phyloP scores from a whole-genome alignment of 2,329 filamentous ascomycete genomes.

The Cladophialophora bantiana region DNA sequence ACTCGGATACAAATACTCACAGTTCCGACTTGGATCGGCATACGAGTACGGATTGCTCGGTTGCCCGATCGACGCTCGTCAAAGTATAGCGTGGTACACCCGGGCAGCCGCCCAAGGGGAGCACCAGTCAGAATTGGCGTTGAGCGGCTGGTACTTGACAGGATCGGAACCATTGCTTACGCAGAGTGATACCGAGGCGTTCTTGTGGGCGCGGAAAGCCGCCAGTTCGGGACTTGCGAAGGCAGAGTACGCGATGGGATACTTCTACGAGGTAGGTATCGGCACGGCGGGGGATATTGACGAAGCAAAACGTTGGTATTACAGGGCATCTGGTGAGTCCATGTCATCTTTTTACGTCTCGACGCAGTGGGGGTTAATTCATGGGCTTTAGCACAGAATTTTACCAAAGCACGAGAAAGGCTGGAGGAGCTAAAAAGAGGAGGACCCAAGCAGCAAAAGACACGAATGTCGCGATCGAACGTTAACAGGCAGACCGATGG shows the following conservation, averaged over 20 bases:
- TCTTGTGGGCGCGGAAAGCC: constrained; percentile 94
- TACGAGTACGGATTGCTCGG: constrained; percentile 90
- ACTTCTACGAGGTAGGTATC: constrained; percentile 91
- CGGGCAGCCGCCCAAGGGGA: constrained; percentile 90
- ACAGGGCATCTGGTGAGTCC: constrained; percentile 88
- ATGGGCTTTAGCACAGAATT: constrained; percentile 76
- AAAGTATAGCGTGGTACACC: constrained; percentile 93
- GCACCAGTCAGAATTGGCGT: constrained; percentile 85
- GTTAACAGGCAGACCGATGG: constrained; percentile 85
- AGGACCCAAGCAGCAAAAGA: constrained; percentile 74
- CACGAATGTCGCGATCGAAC: constrained; percentile 80
- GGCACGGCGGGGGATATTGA: constrained; percentile 85
- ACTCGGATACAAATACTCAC: constrained; percentile 92
- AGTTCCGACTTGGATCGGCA: constrained; percentile 85
- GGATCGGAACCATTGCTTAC: constrained; percentile 85
- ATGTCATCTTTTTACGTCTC: neutral
- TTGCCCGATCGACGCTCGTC: constrained; percentile 79
- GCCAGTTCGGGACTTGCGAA: constrained; percentile 87
- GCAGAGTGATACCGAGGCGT: constrained; percentile 94
- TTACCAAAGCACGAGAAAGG: constrained; percentile 88
- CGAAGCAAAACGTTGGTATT: constrained; percentile 98
- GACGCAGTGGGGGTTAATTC: constrained; percentile 23
- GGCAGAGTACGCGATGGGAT: constrained; percentile 95
- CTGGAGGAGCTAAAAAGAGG: constrained; percentile 89
- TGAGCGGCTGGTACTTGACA: constrained; percentile 94